Percentiles rank a stretch among this genome's conserved stretches.
These are phyloP conservation scores for Aspergillus avenaceus DNA, from an alignment of 495 filamentous ascomycete species.

Conservation along the genomic window DNA sequence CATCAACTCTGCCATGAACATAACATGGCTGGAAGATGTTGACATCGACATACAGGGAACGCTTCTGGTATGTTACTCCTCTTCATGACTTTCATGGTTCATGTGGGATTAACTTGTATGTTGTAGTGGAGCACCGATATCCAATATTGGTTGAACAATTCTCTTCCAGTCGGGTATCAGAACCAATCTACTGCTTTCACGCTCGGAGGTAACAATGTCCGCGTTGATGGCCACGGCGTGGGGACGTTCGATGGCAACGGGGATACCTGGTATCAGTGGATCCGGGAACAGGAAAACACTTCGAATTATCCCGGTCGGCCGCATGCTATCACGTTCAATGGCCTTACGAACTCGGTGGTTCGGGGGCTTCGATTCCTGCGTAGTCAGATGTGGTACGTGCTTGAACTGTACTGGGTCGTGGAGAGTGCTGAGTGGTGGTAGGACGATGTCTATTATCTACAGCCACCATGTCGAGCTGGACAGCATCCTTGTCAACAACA, in stretches of 20 bases:
- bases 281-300: constrained; percentile 17
- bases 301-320: constrained; percentile 43
- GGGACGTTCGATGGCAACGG: constrained; percentile 45
- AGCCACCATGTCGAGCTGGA: constrained; percentile 29
- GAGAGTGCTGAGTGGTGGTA: not conserved
- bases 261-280: constrained; percentile 38
- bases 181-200: constrained; percentile 46
- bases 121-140: constrained; percentile 41
- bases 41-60: constrained; percentile 39
- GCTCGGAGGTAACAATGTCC: constrained; percentile 42
- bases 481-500: constrained; percentile 40
- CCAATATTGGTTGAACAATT: constrained; percentile 42
- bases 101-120: not conserved
- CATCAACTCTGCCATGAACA: constrained; percentile 40
- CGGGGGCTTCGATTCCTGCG: constrained; percentile 33
- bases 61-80: constrained; percentile 9
- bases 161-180: constrained; percentile 42
- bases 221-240: constrained; percentile 30
- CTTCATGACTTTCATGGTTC: not conserved
- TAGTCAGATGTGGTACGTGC: constrained; percentile 44
- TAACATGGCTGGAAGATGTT: constrained; percentile 34
- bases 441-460: constrained; percentile 32
- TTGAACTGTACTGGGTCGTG: no score
- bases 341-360: constrained; percentile 31
- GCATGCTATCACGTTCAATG: constrained; percentile 33